Percentiles rank a stretch among this genome's conserved stretches.
Conservation (phyloP, 768 basidiomycete genomes). For the Sarcodon sp. region DNA sequence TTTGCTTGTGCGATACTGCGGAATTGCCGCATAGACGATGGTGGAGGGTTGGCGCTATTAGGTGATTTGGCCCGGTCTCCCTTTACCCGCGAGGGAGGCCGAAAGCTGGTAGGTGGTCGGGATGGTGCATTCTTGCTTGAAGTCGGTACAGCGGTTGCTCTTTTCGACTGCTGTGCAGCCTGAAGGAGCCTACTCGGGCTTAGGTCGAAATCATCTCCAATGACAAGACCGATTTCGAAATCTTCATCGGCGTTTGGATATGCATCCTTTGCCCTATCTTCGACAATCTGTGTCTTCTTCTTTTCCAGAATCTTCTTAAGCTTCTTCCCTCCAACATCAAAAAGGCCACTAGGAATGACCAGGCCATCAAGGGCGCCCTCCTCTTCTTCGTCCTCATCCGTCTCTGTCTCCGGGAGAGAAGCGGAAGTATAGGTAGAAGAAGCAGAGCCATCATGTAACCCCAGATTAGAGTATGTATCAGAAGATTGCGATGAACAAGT, state of each 20-base stretch:
- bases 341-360: conserved; percentile 62
- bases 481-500: conserved; percentile 61
- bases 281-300: conserved; percentile 41
- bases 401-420: conserved; percentile 60
- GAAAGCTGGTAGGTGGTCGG: conserved; percentile 25
- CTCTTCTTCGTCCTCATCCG: conserved; percentile 40
- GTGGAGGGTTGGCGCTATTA: conserved; percentile 36
- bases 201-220: conserved; percentile 74
- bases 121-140: conserved; percentile 53
- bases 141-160: conserved; percentile 14
- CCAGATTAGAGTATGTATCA: conserved; percentile 1
- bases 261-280: conserved; percentile 37
- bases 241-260: conserved; percentile 68
- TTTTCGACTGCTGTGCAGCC: conserved; percentile 31
- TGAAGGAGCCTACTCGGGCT: conserved; percentile 63
- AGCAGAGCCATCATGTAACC: conserved; percentile 38
- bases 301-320: conserved; percentile 37
- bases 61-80: conserved; percentile 64
- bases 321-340: conserved; percentile 48
- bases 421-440: conserved; percentile 7
- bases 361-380: conserved; percentile 65
- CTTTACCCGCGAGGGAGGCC: conserved; percentile 54
- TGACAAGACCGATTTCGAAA: conserved; percentile 75
- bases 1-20: conserved; percentile 42
- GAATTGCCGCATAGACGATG: conserved; percentile 56